Evolutionary conservation across 768 basidiomycete species (phyloP), one percentile per base, ranked within the genome.

Genomic region (Pholiota conissans): DNA sequence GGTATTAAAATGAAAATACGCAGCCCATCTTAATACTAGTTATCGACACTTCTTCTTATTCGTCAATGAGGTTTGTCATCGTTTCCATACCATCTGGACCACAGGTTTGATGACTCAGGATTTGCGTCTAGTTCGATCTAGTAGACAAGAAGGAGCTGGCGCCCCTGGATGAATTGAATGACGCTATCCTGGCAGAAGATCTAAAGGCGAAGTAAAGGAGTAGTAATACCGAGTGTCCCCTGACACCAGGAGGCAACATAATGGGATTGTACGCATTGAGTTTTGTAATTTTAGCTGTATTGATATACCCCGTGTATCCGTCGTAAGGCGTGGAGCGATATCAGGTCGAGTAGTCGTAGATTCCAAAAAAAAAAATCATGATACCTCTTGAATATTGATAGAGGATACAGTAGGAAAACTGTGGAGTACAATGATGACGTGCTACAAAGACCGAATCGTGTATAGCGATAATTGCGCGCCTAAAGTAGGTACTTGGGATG

Each of bases 1-100:
- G 20, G 7, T 37, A 26, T 35, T 6, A 37, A 47, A n/a, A 32
- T 32, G 52, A 59, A 26, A 42, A 2, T 49, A 40, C 42, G 39
- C 49, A 98, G 97, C 97, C 2, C 97, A 99, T 69, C 81, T 99
- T 63, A 99, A 99, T 71, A 99, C 97, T 13, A 96, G 94, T 70
- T 98, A 99, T 72, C 85, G 93, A 30, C 97, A 99, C 73, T 99
- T 99, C 78, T 92, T 98, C 78, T 78, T 98, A 40, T 98, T 98
- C 69, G 85, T 98, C 60, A 88, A 94, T 63, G 96, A 99, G 85
- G 95, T 93, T 65, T 39, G 81, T 69, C 34, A 22, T 16, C 53
- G 29, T 48, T 48, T 46, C 10, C 28, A n/a, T n/a, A n/a, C n/a
- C 37, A 53, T 26, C 32, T 34, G 52, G 46, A 28, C 46, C 29